Evolutionary conservation across 306 rosid genomes (phyloP), one percentile per base, ranked within the genome.

Genomic region (Senna siamea): DNA sequence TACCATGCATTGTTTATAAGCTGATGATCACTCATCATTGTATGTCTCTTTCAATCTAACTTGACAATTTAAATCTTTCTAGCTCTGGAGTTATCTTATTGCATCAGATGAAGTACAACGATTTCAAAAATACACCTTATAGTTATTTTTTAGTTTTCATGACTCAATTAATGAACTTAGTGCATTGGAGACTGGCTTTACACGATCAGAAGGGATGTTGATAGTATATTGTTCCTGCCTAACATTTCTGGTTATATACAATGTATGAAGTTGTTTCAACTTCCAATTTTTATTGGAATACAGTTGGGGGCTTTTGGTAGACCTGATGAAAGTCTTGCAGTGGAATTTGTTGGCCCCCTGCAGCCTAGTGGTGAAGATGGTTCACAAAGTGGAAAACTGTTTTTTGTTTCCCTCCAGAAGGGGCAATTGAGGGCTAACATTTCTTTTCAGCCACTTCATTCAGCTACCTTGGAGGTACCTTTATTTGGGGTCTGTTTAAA

Each of bases 221-320:
- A 26, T 47, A 14, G 6, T 26, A 60, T 23, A 22, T 4, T 38
- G 28, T n/a, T 74, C 41, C 15, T 28, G 15, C 43, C 5, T 53
- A 67, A 26, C 26, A 44, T 53, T 75, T 17, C n/a, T 69, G 56
- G 57, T 35, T 74, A 8, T 58, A 26, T 57, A 47, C 47, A 63
- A 62, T 44, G 58, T 44, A 43, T 41, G 15, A 59, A 38, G 61
- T 38, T 54, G 26, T 77, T 69, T 76, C 76, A 59, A 72, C 72
- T 70, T 57, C 59, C 62, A 30, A 44, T 73, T 57, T 79, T 72
- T 76, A 65, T 72, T 79, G 69, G 76, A 52, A 47, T 77, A 76
- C 85, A 94, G 98, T 82, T 94, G 89, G 91, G 91, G 79, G 93
- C 97, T 71, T 76, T 85, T 43, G 97, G 98, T 62, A 80, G 98